A percentile compares a stretch with the other conserved stretches of the same genome.
These are phyloP conservation scores for Blastobotrys aristatus DNA, from an alignment of 1,139 yeast genomes.

Conservation along the genomic window DNA sequence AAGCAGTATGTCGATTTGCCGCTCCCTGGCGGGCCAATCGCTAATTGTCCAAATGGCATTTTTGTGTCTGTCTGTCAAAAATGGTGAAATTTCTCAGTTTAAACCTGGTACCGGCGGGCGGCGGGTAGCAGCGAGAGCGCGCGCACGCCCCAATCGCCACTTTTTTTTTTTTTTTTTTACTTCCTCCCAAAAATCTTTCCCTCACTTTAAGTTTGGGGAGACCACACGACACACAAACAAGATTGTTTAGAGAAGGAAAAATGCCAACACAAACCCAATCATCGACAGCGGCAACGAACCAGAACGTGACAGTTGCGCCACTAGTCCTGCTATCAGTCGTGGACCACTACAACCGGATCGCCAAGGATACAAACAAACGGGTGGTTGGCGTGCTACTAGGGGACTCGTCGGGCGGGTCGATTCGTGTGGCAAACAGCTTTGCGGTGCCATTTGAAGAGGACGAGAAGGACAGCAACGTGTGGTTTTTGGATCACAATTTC, in stretches of 20 bases:
- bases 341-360: constrained; percentile 88
- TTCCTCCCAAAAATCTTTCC: neutral
- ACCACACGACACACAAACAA: neutral
- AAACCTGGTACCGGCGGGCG: neutral
- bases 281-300: neutral
- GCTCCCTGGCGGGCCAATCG: constrained; percentile 97
- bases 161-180: too few species aligned
- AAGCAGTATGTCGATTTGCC: constrained; percentile 94
- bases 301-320: constrained; percentile 89
- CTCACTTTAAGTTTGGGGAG: neutral
- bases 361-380: constrained; percentile 66
- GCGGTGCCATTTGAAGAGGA: constrained; percentile 96
- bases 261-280: constrained; percentile 3
- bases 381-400: constrained; percentile 95
- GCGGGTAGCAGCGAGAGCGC: too few species aligned
- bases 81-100: neutral
- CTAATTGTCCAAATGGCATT: constrained; percentile 73
- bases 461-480: constrained; percentile 84
- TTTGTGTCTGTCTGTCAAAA: neutral
- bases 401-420: constrained; percentile 46
- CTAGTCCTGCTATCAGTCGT: constrained; percentile 89
- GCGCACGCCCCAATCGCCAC: too few species aligned
- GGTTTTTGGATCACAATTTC: constrained; percentile 96
- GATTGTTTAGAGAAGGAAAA: too few species aligned
- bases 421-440: constrained; percentile 44